phyloP scores from a whole-genome alignment of 2,329 filamentous ascomycete genomes.

The Clarireedia homoeocarpa region DNA sequence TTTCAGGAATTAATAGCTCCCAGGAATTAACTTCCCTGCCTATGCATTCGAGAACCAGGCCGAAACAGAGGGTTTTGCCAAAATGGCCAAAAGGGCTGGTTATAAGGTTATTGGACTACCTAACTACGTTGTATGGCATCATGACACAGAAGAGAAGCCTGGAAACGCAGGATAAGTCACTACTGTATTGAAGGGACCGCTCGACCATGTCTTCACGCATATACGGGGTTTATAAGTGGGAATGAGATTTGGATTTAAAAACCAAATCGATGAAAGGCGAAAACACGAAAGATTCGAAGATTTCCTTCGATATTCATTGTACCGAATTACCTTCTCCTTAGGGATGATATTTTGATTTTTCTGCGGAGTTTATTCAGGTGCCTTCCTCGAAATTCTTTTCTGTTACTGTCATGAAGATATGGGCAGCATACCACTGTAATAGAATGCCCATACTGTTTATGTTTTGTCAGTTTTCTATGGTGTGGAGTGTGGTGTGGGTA shows the following conservation, averaged over 20 bases:
- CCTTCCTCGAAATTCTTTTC: not conserved
- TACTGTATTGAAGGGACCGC: constrained; percentile 17
- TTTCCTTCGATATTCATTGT: constrained; percentile 19
- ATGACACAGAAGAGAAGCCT: constrained; percentile 90
- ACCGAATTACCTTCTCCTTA: constrained; percentile 12
- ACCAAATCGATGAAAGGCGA: constrained; percentile 3
- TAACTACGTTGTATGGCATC: constrained; percentile 98
- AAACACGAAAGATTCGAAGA: not conserved
- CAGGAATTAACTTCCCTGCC: constrained; percentile 93
- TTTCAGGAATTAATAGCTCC: constrained; percentile 21
- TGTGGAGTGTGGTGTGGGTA: not conserved
- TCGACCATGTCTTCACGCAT: constrained; percentile 27
- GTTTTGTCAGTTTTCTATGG: constrained; percentile 3
- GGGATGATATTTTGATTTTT: constrained; percentile 12
- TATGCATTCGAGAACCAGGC: constrained; percentile 99
- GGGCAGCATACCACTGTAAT: constrained; percentile 22
- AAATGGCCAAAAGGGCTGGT: constrained; percentile 95
- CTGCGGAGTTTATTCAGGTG: not conserved
- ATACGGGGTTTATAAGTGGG: constrained; percentile 26
- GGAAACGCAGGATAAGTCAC: constrained; percentile 49
- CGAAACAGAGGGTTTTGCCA: constrained; percentile 96
- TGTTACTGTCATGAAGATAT: constrained; percentile 12
- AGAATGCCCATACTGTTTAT: constrained; percentile 21
- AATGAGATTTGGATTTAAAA: constrained; percentile 13
- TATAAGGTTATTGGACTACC: constrained; percentile 88